Evolutionary conservation across 1,284 basidiomycete species (phyloP).

Genomic region (Boletus sp.): DNA sequence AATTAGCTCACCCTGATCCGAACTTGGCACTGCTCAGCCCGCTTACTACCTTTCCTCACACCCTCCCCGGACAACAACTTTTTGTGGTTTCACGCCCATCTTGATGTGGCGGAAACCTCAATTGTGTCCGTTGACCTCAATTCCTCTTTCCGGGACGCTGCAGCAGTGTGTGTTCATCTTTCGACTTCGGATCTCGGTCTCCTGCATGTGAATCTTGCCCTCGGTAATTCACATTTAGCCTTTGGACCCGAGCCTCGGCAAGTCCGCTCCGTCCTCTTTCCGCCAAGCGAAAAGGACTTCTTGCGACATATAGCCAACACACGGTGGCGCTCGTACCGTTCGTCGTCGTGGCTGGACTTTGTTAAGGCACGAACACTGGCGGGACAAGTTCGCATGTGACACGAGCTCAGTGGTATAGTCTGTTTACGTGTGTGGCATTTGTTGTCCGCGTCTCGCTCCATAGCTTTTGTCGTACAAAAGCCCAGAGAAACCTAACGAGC

Average conservation of each 20-base stretch:
- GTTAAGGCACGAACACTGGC: neutral
- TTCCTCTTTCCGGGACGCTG: neutral
- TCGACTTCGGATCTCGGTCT: conserved; percentile 13
- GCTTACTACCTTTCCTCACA: neutral
- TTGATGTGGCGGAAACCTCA: conserved; percentile 12
- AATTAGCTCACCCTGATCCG: conserved; percentile 15
- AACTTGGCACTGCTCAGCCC: conserved; percentile 11
- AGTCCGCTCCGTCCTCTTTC: neutral
- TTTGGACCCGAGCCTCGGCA: neutral
- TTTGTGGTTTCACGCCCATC: conserved; percentile 13
- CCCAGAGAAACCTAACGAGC: conserved; percentile 18
- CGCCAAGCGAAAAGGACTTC: neutral
- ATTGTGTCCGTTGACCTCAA: conserved; percentile 5
- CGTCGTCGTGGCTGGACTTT: neutral
- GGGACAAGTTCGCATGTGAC: conserved; percentile 8
- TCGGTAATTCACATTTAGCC: neutral
- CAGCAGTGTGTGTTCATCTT: conserved; percentile 14
- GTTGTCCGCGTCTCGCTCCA: conserved; percentile 8
- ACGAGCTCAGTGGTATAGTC: conserved; percentile 10
- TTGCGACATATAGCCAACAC: neutral
- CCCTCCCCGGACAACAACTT: conserved; percentile 9
- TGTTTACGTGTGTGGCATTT: conserved; percentile 9
- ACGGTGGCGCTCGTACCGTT: conserved; percentile 1
- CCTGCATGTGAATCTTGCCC: conserved; percentile 7
- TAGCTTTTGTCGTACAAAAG: conserved; percentile 16